Percentiles rank a stretch among this genome's conserved stretches.
Evolutionary conservation across 2,329 filamentous ascomycete genomes (phyloP).

Genomic region (Ceratocystis colombiana): DNA sequence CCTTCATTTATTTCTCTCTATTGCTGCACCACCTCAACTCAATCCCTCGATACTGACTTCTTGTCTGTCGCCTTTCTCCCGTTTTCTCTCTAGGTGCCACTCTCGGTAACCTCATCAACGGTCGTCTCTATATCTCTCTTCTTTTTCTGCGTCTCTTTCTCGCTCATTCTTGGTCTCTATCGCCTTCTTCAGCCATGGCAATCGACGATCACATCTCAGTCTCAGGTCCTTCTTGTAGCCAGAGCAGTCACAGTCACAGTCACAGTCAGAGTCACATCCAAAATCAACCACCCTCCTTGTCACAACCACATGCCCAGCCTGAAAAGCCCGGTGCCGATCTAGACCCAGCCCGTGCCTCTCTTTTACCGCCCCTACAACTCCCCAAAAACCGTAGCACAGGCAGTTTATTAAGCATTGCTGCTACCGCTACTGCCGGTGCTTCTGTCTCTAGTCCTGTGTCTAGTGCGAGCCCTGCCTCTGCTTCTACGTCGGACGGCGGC

Average conservation of each 20-base stretch:
- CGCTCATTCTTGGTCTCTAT: not conserved
- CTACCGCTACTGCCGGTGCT: not conserved
- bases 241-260: not conserved
- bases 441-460: constrained; percentile 4
- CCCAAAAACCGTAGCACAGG: constrained; percentile 25
- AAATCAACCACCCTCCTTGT: not conserved
- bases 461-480: not conserved
- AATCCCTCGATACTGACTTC: constrained; percentile 8
- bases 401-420: constrained; percentile 21
- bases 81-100: too few species aligned
- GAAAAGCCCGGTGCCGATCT: constrained; percentile 8
- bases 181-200: constrained; percentile 1
- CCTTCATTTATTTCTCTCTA: constrained; percentile 5
- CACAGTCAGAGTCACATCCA: not conserved
- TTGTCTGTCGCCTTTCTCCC: not conserved
- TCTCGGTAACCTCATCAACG: too few species aligned
- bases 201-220: constrained; percentile 7
- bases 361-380: constrained; percentile 15
- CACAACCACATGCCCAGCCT: constrained; percentile 13
- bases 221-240: not conserved
- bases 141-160: not conserved
- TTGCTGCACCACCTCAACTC: not conserved
- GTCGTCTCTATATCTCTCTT: not conserved
- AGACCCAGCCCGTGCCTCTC: constrained; percentile 1
- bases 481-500: not conserved